Base-by-base conservation (phyloP, 1,284 basidiomycete genomes). In the Ceratobasidium sp. region DNA sequence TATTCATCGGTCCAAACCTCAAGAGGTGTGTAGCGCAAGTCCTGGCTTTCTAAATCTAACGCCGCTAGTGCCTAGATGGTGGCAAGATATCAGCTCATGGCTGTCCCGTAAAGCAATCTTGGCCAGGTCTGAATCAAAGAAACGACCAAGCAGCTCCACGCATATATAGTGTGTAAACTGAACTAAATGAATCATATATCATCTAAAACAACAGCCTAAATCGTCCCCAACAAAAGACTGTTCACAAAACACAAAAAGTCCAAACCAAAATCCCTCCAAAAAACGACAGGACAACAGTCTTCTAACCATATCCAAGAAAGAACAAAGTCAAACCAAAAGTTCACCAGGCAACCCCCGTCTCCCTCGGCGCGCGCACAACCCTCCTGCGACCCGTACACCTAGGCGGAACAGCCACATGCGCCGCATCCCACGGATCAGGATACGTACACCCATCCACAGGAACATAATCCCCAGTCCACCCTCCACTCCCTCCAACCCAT, bases 401-500 rank as follows among this genome's bases (percentile, higher is more conserved):
- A n/a, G 57, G 13, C 8, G 90, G 90, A 76, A 89, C 82, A 29
- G 86, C 77, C 17, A 82, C 85, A 54, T 82, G 82, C n/a, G 83
- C 79, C 1, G 90, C 89, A 70, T 87, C 84, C 89, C 90, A 94
- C 22, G 89, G 85, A 79, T 90, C 84, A 54, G 90, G 91, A 80
- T 93, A 93, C 37, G 81, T 84, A 79, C 92, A 94, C 8, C 89
- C 90, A 40, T 86, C 82, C 75, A 93, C 87, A 4, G 88, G 81
- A 5, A 89, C 90, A 78, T 83, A 84, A 67, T 59, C 40, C 32
- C 69, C 59, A 51, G 74, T 25, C 40, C 73, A 71, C 75, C 78
- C 51, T 46, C 51, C 54, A 61, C 40, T 57, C 59, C 81, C 85
- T n/a, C 89, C 88, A 59, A 87, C 88, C 95, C 96, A 97, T 7